phyloP scores from a whole-genome alignment of 164 flowering plant genomes.

The Piper betle region DNA sequence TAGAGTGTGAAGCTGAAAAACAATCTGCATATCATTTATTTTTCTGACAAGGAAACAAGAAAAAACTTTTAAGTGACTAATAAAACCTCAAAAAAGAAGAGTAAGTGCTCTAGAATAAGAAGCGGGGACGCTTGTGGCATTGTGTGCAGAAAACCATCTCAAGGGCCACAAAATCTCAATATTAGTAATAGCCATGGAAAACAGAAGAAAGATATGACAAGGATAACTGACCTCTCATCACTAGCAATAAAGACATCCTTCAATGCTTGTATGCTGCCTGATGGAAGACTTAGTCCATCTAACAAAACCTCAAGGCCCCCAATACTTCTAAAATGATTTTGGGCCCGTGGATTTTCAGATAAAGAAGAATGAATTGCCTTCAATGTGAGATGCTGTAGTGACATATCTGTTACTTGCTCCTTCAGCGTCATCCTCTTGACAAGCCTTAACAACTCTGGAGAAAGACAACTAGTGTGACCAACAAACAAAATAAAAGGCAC shows the following conservation, averaged over 20 bases:
- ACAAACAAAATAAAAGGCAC: not conserved
- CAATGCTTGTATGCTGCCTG: conserved; percentile 22
- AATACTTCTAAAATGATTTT: conserved; percentile 95
- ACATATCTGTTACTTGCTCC: conserved; percentile 50
- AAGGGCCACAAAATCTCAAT: too few species aligned
- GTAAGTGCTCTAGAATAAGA: not conserved
- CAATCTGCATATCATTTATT: conserved; percentile 24
- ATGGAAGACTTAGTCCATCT: conserved; percentile 75
- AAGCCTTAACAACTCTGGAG: conserved; percentile 72
- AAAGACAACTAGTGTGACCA: conserved; percentile 2
- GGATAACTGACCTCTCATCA: conserved; percentile 28
- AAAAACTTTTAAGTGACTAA: not conserved
- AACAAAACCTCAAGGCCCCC: conserved; percentile 95
- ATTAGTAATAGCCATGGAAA: not conserved
- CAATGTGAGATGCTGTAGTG: conserved; percentile 61
- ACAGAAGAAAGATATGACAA: not conserved
- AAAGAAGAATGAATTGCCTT: conserved; percentile 55
- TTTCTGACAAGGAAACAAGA: conserved; percentile 28
- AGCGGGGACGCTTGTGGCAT: not conserved
- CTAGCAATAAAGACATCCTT: conserved; percentile 13
- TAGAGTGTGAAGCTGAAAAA: conserved; percentile 70
- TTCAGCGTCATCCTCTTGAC: conserved; percentile 73
- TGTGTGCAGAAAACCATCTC: not conserved
- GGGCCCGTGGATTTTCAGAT: conserved; percentile 73
- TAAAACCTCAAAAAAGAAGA: too few species aligned